Base-by-base conservation (phyloP, 106 monocot genomes). In the Dendrobium catenatum region DNA sequence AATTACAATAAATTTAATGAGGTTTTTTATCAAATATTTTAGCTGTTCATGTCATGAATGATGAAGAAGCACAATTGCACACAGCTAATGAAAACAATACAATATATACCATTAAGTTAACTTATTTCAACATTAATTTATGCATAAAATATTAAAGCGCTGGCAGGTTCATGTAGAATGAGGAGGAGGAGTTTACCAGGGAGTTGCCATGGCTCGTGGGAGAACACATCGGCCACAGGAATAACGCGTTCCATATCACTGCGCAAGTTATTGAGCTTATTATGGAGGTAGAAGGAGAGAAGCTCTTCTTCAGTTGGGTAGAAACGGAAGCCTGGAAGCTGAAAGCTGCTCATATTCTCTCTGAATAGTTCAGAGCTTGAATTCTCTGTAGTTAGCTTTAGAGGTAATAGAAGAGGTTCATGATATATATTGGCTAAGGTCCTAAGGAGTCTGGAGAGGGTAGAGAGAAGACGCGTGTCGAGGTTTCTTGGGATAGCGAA, bases 251-350 rank as follows among this genome's bases (percentile, higher is more conserved):
- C 85, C 13, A 93, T 93, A 27, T 93, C 93, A 75, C 76, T 29
- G 67, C 86, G 84, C 42, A 19, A 68, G 79, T 82, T 76, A 22
- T 79, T 33, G 48, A 95, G 86, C 85, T 88, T 95, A 84, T 93
- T 86, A 9, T 51, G 81, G 9, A 95, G 93, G 83, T 93, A 95
- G 91, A 95, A 95, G n/a, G 70, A 49, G 46, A 95, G 68, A n/a
- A 95, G 88, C 83, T 95, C 95, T 73, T 91, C 90, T 27, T 95
- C 95, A 0, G 95, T 95, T 2, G 95, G 95, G 81, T 79, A 91
- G 86, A 95, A 95, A 1, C 95, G 83, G 64, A 77, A 88, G 9
- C 95, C 95, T 0, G 81, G 82, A 16, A 82, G 86, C 31, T 31
- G 31, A 4, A 2, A 68, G 72, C 72, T 72, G 31, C 15, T 13